A percentile compares a stretch with the other conserved stretches of the same genome.
phyloP scores from a whole-genome alignment of 2,329 filamentous ascomycete species.

The Colletotrichum godetiae region DNA sequence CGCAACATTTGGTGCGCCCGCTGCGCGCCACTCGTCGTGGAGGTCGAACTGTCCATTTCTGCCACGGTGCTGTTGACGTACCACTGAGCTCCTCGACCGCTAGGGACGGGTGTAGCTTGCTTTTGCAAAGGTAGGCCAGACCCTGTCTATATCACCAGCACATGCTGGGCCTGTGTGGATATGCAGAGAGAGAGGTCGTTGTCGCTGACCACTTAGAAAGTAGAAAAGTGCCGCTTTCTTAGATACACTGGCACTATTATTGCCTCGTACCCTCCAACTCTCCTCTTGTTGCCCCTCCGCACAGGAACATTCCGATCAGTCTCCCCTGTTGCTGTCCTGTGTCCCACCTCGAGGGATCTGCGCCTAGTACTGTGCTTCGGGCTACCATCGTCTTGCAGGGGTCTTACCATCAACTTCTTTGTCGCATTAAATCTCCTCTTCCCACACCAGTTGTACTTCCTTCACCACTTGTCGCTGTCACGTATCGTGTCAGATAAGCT shows the following conservation, averaged over 20 bases:
- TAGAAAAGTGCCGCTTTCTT: not conserved
- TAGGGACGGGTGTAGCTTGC: not conserved
- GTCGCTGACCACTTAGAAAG: slow-evolving; percentile 5
- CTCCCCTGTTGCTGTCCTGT: slow-evolving; percentile 2
- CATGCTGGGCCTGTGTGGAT: not conserved
- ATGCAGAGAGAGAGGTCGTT: not conserved
- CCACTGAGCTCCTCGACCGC: not conserved
- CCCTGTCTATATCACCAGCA: slow-evolving; percentile 9
- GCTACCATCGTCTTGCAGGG: slow-evolving; percentile 14
- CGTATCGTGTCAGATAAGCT: not conserved
- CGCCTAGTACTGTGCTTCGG: slow-evolving; percentile 20
- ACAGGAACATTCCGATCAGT: slow-evolving; percentile 17
- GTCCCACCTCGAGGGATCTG: slow-evolving; percentile 14
- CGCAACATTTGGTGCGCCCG: not conserved
- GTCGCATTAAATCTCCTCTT: slow-evolving; percentile 25
- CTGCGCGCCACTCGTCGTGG: not conserved
- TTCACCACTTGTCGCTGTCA: not conserved
- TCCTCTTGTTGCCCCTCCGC: slow-evolving; percentile 10
- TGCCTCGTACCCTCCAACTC: not conserved
- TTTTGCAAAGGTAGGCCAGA: slow-evolving; percentile 1
- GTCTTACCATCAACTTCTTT: not conserved
- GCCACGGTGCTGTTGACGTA: not conserved
- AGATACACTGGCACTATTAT: not conserved
- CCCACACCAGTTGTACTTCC: slow-evolving; percentile 4
- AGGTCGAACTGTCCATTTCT: not conserved